Conservation (phyloP, 495 filamentous ascomycete genomes). For the Jackrogersella multiformis region DNA sequence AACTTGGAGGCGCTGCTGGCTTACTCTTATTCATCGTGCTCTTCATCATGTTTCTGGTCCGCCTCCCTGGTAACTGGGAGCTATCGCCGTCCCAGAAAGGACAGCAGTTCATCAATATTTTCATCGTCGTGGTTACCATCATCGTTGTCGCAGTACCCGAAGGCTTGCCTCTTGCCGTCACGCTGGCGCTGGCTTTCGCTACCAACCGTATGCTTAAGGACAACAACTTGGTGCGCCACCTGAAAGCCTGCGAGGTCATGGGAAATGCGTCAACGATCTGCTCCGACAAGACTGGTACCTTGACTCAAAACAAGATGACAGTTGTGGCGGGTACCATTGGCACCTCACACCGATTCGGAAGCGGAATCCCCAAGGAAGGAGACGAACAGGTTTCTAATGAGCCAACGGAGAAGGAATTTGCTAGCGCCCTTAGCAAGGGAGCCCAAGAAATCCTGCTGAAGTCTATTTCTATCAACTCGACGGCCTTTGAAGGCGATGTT, state of each 20-base stretch:
- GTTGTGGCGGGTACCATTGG: constrained; percentile 83
- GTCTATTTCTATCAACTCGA: constrained; percentile 86
- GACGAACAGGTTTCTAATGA: constrained; percentile 48
- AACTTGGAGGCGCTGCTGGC: constrained; percentile 85
- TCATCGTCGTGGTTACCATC: constrained; percentile 94
- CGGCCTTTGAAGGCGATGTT: constrained; percentile 84
- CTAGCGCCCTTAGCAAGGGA: constrained; percentile 62
- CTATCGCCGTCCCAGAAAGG: constrained; percentile 75
- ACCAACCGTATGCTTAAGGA: constrained; percentile 95
- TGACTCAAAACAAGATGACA: constrained; percentile 94
- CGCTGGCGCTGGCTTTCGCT: constrained; percentile 90
- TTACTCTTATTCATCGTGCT: constrained; percentile 88
- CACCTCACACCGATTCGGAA: constrained; percentile 70
- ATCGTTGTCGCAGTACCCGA: constrained; percentile 96
- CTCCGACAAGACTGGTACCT: constrained; percentile 95
- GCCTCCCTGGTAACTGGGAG: constrained; percentile 64
- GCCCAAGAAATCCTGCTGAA: constrained; percentile 73
- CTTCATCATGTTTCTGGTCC: constrained; percentile 86
- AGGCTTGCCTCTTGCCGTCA: constrained; percentile 91
- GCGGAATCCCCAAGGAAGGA: constrained; percentile 44
- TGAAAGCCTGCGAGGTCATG: constrained; percentile 98
- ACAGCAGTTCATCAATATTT: constrained; percentile 87
- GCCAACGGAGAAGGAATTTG: constrained; percentile 67
- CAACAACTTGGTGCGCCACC: constrained; percentile 89
- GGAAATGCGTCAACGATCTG: constrained; percentile 96